Percentiles rank a stretch among this genome's conserved stretches.
These are phyloP conservation scores for Endoconidiophora laricicola DNA, from an alignment of 2,329 filamentous ascomycete species.

Conservation along the genomic window DNA sequence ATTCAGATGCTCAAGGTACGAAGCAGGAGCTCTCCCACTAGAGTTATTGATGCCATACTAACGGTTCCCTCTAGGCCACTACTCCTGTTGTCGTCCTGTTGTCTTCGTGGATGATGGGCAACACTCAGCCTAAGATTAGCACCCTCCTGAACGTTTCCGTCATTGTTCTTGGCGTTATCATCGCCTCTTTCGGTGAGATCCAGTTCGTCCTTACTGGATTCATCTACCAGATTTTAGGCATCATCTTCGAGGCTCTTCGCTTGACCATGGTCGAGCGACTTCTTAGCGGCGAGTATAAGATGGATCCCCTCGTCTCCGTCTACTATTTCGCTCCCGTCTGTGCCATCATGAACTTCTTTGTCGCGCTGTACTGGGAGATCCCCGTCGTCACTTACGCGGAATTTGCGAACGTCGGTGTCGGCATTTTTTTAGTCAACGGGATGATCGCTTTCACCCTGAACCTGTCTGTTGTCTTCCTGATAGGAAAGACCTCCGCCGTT, in stretches of 20 bases:
- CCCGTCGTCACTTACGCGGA: slow-evolving; percentile 52
- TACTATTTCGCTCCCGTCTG: slow-evolving; percentile 84
- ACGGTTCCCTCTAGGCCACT: slow-evolving; percentile 46
- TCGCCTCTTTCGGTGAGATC: slow-evolving; percentile 91
- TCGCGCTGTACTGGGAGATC: slow-evolving; percentile 59
- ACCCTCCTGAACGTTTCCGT: slow-evolving; percentile 84
- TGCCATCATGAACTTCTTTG: slow-evolving; percentile 61
- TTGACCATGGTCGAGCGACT: slow-evolving; percentile 73
- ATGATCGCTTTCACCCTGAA: slow-evolving; percentile 67
- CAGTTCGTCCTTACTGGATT: slow-evolving; percentile 73
- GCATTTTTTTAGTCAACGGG: slow-evolving; percentile 60
- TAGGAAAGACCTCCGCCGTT: slow-evolving; percentile 74
- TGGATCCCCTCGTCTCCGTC: slow-evolving; percentile 75
- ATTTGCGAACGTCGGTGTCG: slow-evolving; percentile 55
- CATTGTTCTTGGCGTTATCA: slow-evolving; percentile 86
- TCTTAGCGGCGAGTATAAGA: slow-evolving; percentile 74
- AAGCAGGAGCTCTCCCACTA: too few relatives aligned
- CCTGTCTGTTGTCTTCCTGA: slow-evolving; percentile 73
- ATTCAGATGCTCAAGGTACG: slow-evolving; percentile 84
- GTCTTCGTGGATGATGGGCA: slow-evolving; percentile 73
- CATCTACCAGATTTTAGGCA: slow-evolving; percentile 61
- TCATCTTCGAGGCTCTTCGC: slow-evolving; percentile 67
- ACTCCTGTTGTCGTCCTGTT: slow-evolving; percentile 87
- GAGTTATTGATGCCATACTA: neutral
- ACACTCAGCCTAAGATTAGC: slow-evolving; percentile 68